Base-by-base conservation (phyloP, 148 eudicot species). In the Rhododendron vialii region DNA sequence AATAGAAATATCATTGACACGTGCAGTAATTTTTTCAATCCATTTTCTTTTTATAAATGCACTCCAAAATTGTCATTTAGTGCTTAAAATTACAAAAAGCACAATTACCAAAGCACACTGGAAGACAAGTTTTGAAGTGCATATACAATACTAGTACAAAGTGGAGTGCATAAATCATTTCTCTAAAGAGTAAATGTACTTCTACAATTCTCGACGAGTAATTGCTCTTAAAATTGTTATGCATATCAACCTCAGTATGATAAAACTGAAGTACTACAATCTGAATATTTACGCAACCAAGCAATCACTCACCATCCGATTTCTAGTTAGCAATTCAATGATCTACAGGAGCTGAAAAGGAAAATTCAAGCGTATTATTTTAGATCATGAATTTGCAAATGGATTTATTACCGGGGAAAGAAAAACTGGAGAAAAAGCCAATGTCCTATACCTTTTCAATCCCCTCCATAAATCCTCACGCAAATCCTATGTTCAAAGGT, bases 311-410 rank as follows among this genome's bases (percentile, higher is more conserved):
- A 30, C 30, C 1, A 14, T 65, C 15, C 5, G 4, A 83, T 83
- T 30, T 69, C 35, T 17, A 73, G 78, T n/a, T 5, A 65, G 65
- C 14, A 9, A 48, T n/a, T 35, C 14, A 30, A 83, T 59, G n/a
- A 67, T 81, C 71, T 82, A 82, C 82, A 61, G 7, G 43, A 83
- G 38, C 78, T 77, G 20, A 28, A 81, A 67, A 33, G 30, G 51
- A 15, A 55, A 41, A 2, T 4, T 71, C 14, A 67, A 18, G 36
- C 14, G 76, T 71, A 30, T 30, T 71, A 30, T 30, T 71, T 71
- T 71, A 0, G 38, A 30, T 30, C 38, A 30, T 13, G 38, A 13
- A 71, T 71, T 69, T 71, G 76, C 18, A 3, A 30, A 71, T 10
- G 18, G 18, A 30, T 71, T 71, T 71, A 71, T 30, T 28, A 28